Percentiles rank a stretch among this genome's conserved stretches.
These are phyloP conservation scores for Kodamaea sagamina DNA, from an alignment of 805 yeast species.

Conservation along the genomic window DNA sequence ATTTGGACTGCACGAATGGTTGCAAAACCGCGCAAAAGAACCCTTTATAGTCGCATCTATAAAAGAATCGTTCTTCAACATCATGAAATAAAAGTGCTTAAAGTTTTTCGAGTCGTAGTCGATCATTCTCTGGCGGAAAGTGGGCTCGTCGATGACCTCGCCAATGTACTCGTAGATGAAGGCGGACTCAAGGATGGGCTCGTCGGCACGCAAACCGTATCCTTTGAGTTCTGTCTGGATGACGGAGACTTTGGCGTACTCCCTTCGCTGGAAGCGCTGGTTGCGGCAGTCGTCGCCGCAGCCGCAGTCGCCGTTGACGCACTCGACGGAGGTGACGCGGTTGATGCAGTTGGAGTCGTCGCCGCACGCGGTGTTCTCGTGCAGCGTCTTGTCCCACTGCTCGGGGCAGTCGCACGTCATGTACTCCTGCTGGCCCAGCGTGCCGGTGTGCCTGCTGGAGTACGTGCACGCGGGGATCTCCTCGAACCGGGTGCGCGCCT, in stretches of 20 bases:
- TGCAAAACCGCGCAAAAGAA: constrained; percentile 85
- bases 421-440: constrained; percentile 72
- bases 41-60: constrained; percentile 94
- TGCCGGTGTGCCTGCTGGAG: constrained; percentile 60
- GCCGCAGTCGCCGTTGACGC: constrained; percentile 63
- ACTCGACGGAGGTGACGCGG: constrained; percentile 88
- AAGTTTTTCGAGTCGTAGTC: constrained; percentile 68
- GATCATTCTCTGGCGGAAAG: constrained; percentile 74
- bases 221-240: constrained; percentile 84
- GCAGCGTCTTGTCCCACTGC: constrained; percentile 42
- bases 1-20: constrained; percentile 94
- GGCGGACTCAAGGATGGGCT: constrained; percentile 55
- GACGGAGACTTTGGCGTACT: constrained; percentile 78
- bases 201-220: constrained; percentile 79
- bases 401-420: constrained; percentile 90
- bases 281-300: constrained; percentile 84
- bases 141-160: constrained; percentile 80
- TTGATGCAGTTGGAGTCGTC: constrained; percentile 89
- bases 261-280: constrained; percentile 79
- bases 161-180: constrained; percentile 93
- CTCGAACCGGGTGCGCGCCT: constrained; percentile 63
- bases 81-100: constrained; percentile 92
- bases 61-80: constrained; percentile 89
- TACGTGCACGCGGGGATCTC: constrained; percentile 63
- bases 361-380: constrained; percentile 67